Base-by-base conservation (phyloP, 1,284 basidiomycete genomes). In the Tilletia indica region DNA sequence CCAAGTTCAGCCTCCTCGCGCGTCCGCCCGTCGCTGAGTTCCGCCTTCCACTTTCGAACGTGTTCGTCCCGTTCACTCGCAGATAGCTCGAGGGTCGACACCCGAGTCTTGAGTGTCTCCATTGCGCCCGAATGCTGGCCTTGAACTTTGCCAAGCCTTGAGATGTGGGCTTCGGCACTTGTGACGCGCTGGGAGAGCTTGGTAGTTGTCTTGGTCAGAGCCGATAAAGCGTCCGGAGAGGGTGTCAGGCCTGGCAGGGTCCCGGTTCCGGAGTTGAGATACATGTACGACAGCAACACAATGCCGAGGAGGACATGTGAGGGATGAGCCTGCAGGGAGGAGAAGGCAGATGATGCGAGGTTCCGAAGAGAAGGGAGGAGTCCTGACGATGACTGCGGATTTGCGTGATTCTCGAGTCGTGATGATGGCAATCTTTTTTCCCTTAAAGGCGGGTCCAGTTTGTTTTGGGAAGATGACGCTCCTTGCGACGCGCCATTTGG, bases 81-180 rank as follows among this genome's bases (percentile, higher is more conserved):
- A 36, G 61, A 64, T 14, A 64, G 12, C 61, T 64, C 61, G 36
- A 64, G 38, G 14, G 61, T 36, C 6, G 34, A 25, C 6, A 64
- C 61, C 36, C 61, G 61, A 12, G 31, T 34, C 6, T 9, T 1
- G 4, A 64, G n/a, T 6, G 36, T 12, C 6, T 64, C 38, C 36
- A 64, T 14, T 8, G 61, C 5, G 31, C 16, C 39, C 0, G 61
- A 64, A 4, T 64, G 61, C 34, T 64, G 61, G 36, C 61, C 36
- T 64, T 64, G 61, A 2, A 64, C 61, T 21, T 64, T 64, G 61
- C 38, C 61, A 16, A 64, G 12, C 6, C 34, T 25, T 39, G 61
- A 11, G 34, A 64, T 64, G 31, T 64, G 61, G 6, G 31, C 14
- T 34, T 64, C 61, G 61, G 39, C 61, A 11, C 8, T 34, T 3